Percentiles rank a stretch among this genome's conserved stretches.
These are phyloP conservation scores for Tetradesmus lagerheimii DNA, from an alignment of 139 green algal genomes.

Conservation along the genomic window DNA sequence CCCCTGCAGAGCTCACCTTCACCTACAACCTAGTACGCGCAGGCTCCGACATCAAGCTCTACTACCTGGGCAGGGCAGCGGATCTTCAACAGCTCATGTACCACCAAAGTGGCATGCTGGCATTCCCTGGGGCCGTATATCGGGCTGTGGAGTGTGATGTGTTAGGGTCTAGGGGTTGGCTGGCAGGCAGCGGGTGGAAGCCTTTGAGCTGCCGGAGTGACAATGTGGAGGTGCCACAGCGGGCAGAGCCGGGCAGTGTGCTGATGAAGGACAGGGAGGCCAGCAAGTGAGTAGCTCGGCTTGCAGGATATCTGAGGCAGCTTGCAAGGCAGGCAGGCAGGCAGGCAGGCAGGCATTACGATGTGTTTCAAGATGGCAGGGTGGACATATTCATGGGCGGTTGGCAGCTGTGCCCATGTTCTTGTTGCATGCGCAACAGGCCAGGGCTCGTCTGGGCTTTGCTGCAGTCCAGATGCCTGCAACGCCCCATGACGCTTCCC, in stretches of 20 bases:
- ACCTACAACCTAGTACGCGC: constrained; percentile 34
- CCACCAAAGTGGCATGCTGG: background rate
- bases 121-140: background rate
- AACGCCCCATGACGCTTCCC: no score
- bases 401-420: no score
- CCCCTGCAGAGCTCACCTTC: constrained; percentile 34
- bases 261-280: constrained; percentile 32
- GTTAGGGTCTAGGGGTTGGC: constrained; percentile 13
- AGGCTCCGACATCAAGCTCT: constrained; percentile 22
- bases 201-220: background rate
- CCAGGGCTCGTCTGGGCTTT: no score
- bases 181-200: background rate
- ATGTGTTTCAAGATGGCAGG: no score
- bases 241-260: background rate
- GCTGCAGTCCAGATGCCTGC: no score
- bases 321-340: no score
- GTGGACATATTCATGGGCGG: no score
- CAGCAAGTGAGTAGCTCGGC: background rate
- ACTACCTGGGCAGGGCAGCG: constrained; percentile 2
- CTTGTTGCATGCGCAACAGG: no score
- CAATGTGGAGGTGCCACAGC: constrained; percentile 32
- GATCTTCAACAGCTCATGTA: constrained; percentile 4
- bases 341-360: no score
- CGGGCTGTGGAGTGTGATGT: constrained; percentile 13
- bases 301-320: background rate